phyloP scores from a whole-genome alignment of 352 stramenopile species.

The Plasmopara viticola region DNA sequence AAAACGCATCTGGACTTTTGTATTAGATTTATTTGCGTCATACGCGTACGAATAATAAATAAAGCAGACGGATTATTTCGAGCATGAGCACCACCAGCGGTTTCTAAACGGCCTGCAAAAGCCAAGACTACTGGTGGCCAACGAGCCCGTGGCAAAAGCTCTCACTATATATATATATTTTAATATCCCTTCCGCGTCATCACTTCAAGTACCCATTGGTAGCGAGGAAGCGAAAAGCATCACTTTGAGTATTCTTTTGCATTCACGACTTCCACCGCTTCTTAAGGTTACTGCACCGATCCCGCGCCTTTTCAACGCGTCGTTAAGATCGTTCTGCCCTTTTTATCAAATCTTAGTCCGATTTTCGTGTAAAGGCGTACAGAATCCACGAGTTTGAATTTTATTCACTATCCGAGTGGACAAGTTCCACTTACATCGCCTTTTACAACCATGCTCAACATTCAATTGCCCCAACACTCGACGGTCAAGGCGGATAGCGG shows the following conservation, averaged over 20 bases:
- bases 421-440: conserved; percentile 3
- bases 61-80: background rate
- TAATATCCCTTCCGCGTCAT: background rate
- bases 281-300: conserved; percentile 3
- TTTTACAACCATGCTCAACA: conserved; percentile 29
- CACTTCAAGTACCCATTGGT: background rate
- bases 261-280: background rate
- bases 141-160: background rate
- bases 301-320: conserved; percentile 20
- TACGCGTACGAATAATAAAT: background rate
- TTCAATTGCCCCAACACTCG: conserved; percentile 31
- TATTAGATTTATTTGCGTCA: background rate
- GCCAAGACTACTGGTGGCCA: background rate
- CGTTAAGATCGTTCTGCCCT: conserved; percentile 8
- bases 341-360: conserved; percentile 27
- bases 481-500: conserved; percentile 24
- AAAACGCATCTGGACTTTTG: too few species aligned
- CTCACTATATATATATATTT: background rate
- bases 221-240: conserved; percentile 4
- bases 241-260: too few species aligned
- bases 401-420: conserved; percentile 23
- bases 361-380: conserved; percentile 11
- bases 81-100: background rate
- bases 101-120: background rate
- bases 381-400: conserved; percentile 3